These are phyloP conservation scores for Scutellaria galericulata DNA, from an alignment of 257 asterid genomes.

Conservation along the genomic window DNA sequence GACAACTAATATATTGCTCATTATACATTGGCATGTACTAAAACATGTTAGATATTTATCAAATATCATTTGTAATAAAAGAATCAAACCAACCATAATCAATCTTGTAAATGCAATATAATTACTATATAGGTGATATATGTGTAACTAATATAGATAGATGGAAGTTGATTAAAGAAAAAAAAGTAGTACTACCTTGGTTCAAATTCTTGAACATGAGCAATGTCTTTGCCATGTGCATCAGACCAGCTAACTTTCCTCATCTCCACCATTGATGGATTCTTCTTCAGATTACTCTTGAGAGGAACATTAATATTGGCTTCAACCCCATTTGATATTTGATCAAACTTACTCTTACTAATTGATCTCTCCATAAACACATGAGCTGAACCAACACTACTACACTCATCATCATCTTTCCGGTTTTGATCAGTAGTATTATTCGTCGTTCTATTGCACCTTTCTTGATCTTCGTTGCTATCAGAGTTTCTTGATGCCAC, in stretches of 20 bases:
- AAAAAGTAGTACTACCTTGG: conserved; percentile 50
- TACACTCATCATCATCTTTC: no score
- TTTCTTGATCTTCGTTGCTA: conserved; percentile 47
- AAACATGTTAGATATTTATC: no score
- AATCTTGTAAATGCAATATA: no score
- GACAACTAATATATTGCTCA: no score
- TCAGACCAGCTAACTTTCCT: conserved; percentile 79
- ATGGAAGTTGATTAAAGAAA: not conserved
- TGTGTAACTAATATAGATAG: not conserved
- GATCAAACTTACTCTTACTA: not conserved
- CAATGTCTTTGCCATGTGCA: conserved; percentile 69
- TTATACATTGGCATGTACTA: no score
- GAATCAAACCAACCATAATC: no score
- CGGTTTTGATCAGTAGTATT: no score
- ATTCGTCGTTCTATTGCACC: not conserved
- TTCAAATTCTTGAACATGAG: conserved; percentile 70
- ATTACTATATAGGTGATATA: no score
- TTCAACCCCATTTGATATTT: conserved; percentile 19
- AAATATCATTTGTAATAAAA: no score
- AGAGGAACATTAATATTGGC: conserved; percentile 36
- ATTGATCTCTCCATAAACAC: conserved; percentile 18
- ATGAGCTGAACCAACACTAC: conserved; percentile 4
- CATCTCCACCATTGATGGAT: conserved; percentile 36
- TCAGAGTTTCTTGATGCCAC: conserved; percentile 62
- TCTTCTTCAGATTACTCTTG: conserved; percentile 69